These are phyloP conservation scores for Thalassiosira oceanica DNA, from an alignment of 352 stramenopile species.

Conservation along the genomic window DNA sequence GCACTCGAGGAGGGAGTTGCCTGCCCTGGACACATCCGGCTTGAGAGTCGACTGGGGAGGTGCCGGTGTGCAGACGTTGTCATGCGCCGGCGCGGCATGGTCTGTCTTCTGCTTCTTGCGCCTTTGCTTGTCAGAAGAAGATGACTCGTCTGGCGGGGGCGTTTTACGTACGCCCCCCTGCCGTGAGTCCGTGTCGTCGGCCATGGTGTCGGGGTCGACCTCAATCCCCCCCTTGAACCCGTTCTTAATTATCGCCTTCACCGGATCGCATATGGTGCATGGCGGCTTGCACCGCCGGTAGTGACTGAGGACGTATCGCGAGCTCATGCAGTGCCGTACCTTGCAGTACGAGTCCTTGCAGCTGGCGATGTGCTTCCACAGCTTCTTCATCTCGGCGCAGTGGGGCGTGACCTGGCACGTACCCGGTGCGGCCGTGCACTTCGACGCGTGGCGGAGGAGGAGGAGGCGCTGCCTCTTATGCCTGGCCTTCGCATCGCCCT, in stretches of 20 bases:
- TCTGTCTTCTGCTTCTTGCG: conserved; percentile 38
- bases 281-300: conserved; percentile 94
- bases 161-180: neutral
- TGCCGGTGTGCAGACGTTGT: neutral
- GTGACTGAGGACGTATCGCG: conserved; percentile 96
- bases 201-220: conserved; percentile 17
- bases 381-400: conserved; percentile 96
- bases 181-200: too few relatives aligned
- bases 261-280: conserved; percentile 16
- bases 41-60: conserved; percentile 3
- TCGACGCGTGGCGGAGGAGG: conserved; percentile 95
- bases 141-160: conserved; percentile 3
- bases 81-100: neutral
- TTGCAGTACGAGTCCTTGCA: conserved; percentile 95
- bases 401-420: conserved; percentile 90
- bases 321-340: conserved; percentile 96
- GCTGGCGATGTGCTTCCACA: conserved; percentile 98
- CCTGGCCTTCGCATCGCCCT: conserved; percentile 81
- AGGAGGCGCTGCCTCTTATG: conserved; percentile 98
- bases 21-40: conserved; percentile 35
- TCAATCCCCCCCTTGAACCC: conserved; percentile 24
- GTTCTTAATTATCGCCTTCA: conserved; percentile 51
- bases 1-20: conserved; percentile 77
- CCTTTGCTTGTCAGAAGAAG: conserved; percentile 2
- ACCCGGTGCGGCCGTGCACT: conserved; percentile 90